Conservation (phyloP, 805 yeast genomes). For the Kazachstania martiniae region DNA sequence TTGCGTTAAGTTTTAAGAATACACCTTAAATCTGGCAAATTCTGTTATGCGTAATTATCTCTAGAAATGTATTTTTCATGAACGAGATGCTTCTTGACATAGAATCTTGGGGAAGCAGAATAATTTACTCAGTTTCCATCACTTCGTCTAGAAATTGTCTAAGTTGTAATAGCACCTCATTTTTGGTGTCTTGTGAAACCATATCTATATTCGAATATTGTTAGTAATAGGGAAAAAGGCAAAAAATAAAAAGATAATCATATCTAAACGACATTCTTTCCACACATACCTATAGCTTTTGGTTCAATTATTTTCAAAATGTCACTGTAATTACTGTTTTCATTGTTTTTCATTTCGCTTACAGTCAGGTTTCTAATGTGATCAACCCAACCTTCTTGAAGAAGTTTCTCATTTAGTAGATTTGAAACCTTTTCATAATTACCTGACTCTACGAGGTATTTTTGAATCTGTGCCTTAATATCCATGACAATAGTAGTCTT, state of each 20-base stretch:
- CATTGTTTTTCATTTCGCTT: slow-evolving; percentile 32
- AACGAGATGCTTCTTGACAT: too few species aligned
- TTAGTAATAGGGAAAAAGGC: slow-evolving; percentile 5
- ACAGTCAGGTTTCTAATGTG: slow-evolving; percentile 52
- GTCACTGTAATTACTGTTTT: slow-evolving; percentile 40
- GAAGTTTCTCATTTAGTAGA: slow-evolving; percentile 49
- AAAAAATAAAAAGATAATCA: not conserved
- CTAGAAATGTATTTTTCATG: not conserved
- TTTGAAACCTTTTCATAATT: slow-evolving; percentile 68
- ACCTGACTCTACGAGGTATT: slow-evolving; percentile 63
- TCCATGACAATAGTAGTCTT: too few species aligned
- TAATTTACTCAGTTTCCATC: slow-evolving; percentile 28
- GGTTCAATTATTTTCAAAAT: slow-evolving; percentile 47
- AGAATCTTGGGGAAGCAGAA: too few species aligned
- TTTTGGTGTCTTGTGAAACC: slow-evolving; percentile 58
- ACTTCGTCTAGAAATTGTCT: slow-evolving; percentile 45
- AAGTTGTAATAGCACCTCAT: slow-evolving; percentile 48
- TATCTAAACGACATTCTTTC: not conserved
- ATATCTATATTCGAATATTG: slow-evolving; percentile 23
- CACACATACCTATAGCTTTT: slow-evolving; percentile 46
- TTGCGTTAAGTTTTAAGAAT: too few species aligned
- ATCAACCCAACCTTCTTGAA: slow-evolving; percentile 82
- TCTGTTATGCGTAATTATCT: not conserved
- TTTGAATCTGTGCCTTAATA: slow-evolving; percentile 53
- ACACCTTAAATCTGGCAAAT: too few species aligned